Evolutionary conservation across 2,329 filamentous ascomycete genomes (phyloP).

Genomic region (Epicoccum nigrum): DNA sequence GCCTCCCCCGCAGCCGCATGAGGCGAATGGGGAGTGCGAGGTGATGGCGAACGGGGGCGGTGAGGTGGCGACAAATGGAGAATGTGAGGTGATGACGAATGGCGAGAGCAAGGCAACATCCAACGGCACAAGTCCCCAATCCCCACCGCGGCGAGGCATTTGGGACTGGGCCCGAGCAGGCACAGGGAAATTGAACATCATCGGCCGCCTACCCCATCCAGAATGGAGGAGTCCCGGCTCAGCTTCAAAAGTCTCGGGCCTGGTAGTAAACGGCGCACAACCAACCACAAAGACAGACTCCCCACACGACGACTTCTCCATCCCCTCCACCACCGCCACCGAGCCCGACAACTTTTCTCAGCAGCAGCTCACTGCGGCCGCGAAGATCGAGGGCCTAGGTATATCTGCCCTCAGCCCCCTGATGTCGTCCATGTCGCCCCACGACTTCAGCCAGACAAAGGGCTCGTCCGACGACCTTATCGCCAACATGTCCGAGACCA

Average conservation of each 20-base stretch:
- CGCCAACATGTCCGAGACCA: constrained; percentile 30
- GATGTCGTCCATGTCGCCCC: constrained; percentile 28
- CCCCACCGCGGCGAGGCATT: constrained; percentile 35
- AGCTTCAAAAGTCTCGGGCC: constrained; percentile 19
- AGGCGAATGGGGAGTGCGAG: constrained; percentile 6
- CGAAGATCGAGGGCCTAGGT: constrained; percentile 35
- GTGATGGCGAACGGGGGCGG: constrained; percentile 3
- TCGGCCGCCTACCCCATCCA: constrained; percentile 37
- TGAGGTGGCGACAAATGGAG: constrained; percentile 8
- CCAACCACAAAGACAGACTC: constrained; percentile 16
- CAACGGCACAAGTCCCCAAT: constrained; percentile 17
- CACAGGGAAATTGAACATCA: constrained; percentile 36
- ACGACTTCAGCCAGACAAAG: constrained; percentile 43
- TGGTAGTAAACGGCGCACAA: constrained; percentile 17
- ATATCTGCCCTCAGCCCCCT: constrained; percentile 20
- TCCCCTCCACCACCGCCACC: constrained; percentile 36
- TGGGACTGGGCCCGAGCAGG: constrained; percentile 45
- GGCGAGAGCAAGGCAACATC: too few species aligned
- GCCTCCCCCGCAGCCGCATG: constrained; percentile 34
- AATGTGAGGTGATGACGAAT: constrained; percentile 1
- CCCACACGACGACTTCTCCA: constrained; percentile 39
- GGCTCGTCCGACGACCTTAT: constrained; percentile 44
- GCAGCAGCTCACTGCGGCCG: constrained; percentile 19
- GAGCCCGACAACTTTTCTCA: constrained; percentile 23
- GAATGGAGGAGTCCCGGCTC: constrained; percentile 34